These are phyloP conservation scores for Silene coronaria DNA, from an alignment of 179 eudicot genomes.

Conservation along the genomic window DNA sequence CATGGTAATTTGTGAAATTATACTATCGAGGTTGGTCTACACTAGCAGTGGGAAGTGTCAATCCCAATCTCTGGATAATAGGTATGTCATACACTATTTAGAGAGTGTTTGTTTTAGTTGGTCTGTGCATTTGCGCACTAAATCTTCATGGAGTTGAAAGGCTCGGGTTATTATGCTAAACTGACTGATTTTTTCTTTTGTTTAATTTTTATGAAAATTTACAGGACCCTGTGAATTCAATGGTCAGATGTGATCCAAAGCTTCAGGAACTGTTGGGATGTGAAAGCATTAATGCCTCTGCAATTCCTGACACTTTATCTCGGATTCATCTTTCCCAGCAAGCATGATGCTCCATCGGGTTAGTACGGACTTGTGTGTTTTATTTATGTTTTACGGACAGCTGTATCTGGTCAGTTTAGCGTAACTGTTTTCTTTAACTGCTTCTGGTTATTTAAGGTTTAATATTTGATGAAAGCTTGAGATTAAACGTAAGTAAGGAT, in stretches of 20 bases:
- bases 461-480: neutral
- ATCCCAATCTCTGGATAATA: neutral
- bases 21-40: neutral
- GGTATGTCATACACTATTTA: neutral
- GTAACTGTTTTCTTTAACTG: neutral
- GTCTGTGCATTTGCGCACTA: neutral
- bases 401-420: neutral
- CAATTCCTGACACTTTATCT: constrained; percentile 58
- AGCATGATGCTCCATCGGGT: constrained; percentile 47
- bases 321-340: constrained; percentile 60
- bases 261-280: constrained; percentile 74
- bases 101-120: neutral
- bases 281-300: constrained; percentile 63
- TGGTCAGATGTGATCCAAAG: constrained; percentile 67
- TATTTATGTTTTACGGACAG: neutral
- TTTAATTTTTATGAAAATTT: neutral
- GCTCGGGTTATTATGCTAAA: neutral
- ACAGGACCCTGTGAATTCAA: constrained; percentile 66
- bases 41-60: neutral
- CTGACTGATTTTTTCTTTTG: neutral
- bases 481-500: neutral
- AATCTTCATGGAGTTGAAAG: neutral
- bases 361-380: constrained; percentile 16
- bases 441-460: neutral
- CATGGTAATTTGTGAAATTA: neutral